These are phyloP conservation scores for Verticillium zaregamsianum DNA, from an alignment of 2,329 filamentous ascomycete species.

Conservation along the genomic window DNA sequence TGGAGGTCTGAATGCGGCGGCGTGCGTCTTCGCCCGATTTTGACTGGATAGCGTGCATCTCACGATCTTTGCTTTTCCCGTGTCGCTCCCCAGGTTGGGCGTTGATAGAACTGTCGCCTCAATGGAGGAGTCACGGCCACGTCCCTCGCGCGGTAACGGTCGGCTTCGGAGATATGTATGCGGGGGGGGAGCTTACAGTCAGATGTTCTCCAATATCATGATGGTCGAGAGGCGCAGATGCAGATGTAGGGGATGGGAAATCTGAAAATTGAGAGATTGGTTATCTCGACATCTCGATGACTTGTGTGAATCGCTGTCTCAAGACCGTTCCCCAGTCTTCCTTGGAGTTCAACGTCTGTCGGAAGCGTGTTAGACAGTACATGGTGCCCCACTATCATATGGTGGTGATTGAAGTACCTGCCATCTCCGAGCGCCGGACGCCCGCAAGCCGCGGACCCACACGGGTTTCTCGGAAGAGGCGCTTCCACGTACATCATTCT, in stretches of 20 bases:
- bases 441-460: not conserved
- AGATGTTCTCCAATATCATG: no score
- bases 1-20: not conserved
- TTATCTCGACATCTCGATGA: not conserved
- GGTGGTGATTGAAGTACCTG: not conserved
- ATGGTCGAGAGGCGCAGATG: not conserved
- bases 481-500: not conserved
- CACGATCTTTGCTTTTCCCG: not conserved
- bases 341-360: not conserved
- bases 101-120: not conserved
- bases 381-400: not conserved
- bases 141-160: no score
- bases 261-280: not conserved
- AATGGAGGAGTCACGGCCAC: no score
- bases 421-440: not conserved
- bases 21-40: not conserved
- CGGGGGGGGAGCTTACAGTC: no score
- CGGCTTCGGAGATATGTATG: no score
- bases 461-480: not conserved
- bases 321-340: not conserved
- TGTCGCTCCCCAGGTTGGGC: not conserved
- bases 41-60: not conserved
- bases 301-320: not conserved
- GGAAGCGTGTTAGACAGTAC: not conserved
- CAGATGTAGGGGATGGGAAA: not conserved